Base-by-base conservation (phyloP, 352 stramenopile species). In the Phytopythium chamaehyphon region DNA sequence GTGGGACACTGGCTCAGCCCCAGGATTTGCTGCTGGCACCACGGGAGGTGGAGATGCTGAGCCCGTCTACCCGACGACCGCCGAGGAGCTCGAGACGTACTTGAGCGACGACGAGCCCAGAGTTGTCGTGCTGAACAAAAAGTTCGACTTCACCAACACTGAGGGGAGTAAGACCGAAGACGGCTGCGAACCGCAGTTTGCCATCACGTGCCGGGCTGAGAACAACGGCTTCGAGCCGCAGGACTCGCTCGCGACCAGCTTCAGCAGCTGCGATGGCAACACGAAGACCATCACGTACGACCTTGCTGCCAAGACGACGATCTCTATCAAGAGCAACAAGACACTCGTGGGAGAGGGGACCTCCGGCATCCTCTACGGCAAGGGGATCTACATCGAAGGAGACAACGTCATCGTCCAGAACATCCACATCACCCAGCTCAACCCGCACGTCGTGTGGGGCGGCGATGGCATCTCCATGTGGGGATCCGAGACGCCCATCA, bases 331-430 rank as follows among this genome's bases (percentile, higher is more conserved):
- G 26, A 54, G 28, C 50, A 66, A 76, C 64, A 81, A 81, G 57
- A 81, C 67, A 0, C 44, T 81, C 0, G 66, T 71, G 19, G 71
- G 71, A 9, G 60, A 73, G 22, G 71, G 64, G 11, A 58, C 50
- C 11, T 66, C 52, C 9, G 67, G 64, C 9, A 54, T 72, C 44
- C 59, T 77, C 35, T 56, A 73, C 40, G 62, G 66, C 42, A 81
- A 81, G 52, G 66, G 70, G 0, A 42, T 75, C 10, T 54, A 47
- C 23, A 64, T 76, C 57, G 28, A 36, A 10, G 68, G 66, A n/a
- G 57, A 54, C 51, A 82, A 78, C 54, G 68, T 82, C 24, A 79
- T 83, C 28, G 48, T 77, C 21, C 66, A 79, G 55, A 79, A 79
- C 44, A 51, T 73, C 37, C 43, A 64, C 57, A 63, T 71, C 35